These are phyloP conservation scores for Talaromyces proteolyticus DNA, from an alignment of 495 filamentous ascomycete genomes.

Conservation along the genomic window DNA sequence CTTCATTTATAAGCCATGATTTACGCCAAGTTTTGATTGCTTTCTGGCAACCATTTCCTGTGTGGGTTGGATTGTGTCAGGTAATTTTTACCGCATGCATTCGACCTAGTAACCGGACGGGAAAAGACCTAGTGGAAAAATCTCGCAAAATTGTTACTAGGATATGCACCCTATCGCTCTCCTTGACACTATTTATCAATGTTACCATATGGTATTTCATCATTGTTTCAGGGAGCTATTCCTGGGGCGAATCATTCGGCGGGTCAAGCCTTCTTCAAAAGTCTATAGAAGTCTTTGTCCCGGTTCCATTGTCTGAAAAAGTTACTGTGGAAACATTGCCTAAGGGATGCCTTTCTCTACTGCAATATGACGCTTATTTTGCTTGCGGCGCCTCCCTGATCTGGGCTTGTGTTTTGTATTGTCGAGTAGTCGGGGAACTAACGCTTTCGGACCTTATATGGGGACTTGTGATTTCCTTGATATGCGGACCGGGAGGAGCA, in stretches of 20 bases:
- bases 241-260: background rate
- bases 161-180: background rate
- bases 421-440: background rate
- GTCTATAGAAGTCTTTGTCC: background rate
- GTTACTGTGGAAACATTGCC: background rate
- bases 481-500: background rate
- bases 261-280: background rate
- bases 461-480: background rate
- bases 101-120: background rate
- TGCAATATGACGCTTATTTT: background rate
- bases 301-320: background rate
- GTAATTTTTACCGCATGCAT: background rate
- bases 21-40: background rate
- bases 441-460: background rate
- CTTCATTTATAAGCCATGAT: background rate
- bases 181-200: background rate
- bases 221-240: background rate
- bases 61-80: background rate
- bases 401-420: background rate
- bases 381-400: background rate
- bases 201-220: background rate
- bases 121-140: background rate
- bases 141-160: background rate
- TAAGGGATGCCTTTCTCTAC: background rate
- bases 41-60: background rate